Evolutionary conservation across 805 yeast species (phyloP), one percentile per base, ranked within the genome.

Genomic region (Suhomyces tanzawaensis): DNA sequence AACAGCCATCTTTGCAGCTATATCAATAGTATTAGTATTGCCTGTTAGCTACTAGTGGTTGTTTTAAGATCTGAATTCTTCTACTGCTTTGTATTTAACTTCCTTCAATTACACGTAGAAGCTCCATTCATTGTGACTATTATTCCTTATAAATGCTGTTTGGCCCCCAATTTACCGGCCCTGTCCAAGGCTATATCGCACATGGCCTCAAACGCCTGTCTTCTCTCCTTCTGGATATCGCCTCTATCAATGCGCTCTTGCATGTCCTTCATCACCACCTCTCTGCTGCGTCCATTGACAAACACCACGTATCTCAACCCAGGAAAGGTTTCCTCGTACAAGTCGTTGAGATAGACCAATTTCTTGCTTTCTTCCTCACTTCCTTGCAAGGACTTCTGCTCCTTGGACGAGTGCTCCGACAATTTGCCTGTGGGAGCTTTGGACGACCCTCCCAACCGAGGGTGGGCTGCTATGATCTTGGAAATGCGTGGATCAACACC

Each of bases 161-260:
- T 21, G 24, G 9, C 24, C 11, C 3, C 30, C 62, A 19, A 78
- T 51, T 81, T 83, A n/a, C 46, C 47, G 0, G 82, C 81, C 41
- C 97, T 69, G 62, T 88, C 96, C 18, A 73, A 49, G 0, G 96
- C 96, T 40, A 89, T 90, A 59, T 86, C 95, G 59, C 95, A 86
- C 95, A 89, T 87, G 17, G 95, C 96, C 46, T 80, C 69, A 48
- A 87, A 76, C 0, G 95, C 95, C 32, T 79, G 83, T 7, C 41
- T 31, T 40, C 78, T 73, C 57, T 90, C 97, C 22, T 46, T 36
- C 5, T 48, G 55, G 40, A 77, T 70, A 51, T 82, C 75, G n/a
- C 64, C 65, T 36, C 82, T 66, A 1, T 58, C 60, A 3, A 89
- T 84, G n/a, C 62, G 40, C 7, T 26, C 29, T 11, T 19, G 41